These are phyloP conservation scores for Calonectria hawksworthii DNA, from an alignment of 2,329 filamentous ascomycete genomes.

Conservation along the genomic window DNA sequence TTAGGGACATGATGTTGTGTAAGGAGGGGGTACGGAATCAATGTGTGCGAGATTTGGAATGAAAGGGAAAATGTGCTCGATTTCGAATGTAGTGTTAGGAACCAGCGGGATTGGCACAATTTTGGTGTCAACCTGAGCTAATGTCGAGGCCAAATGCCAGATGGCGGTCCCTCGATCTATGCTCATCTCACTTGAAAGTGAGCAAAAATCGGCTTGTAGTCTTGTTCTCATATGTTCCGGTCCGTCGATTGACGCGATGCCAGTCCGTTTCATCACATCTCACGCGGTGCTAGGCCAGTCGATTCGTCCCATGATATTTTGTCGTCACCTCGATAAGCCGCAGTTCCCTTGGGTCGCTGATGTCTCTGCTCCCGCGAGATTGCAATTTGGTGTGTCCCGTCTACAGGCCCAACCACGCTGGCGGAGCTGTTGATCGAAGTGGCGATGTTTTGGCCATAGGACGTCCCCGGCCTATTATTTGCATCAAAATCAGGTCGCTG, in stretches of 20 bases:
- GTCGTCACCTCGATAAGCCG: neutral
- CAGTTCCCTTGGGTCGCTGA: neutral
- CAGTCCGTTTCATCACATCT: conserved; percentile 5
- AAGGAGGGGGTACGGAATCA: neutral
- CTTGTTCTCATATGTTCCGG: neutral
- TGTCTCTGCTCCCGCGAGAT: neutral
- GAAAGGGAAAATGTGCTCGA: neutral
- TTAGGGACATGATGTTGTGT: conserved; percentile 50
- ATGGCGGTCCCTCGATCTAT: conserved; percentile 3
- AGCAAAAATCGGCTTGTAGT: conserved; percentile 12
- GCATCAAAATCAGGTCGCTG: neutral
- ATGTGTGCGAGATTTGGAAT: neutral
- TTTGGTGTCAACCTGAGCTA: neutral
- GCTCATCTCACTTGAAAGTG: conserved; percentile 40
- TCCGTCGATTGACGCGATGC: conserved; percentile 4
- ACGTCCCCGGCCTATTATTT: neutral
- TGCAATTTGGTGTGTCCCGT: conserved; percentile 1
- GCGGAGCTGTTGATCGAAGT: neutral
- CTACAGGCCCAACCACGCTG: neutral
- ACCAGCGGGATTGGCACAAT: neutral
- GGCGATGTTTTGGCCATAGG: neutral
- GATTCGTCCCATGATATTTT: neutral
- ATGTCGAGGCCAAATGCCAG: neutral
- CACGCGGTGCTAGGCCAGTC: conserved; percentile 2
- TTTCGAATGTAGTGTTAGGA: neutral